Evolutionary conservation across 345 rosid genomes (phyloP).

Genomic region (Eucalyptus pauciflora): DNA sequence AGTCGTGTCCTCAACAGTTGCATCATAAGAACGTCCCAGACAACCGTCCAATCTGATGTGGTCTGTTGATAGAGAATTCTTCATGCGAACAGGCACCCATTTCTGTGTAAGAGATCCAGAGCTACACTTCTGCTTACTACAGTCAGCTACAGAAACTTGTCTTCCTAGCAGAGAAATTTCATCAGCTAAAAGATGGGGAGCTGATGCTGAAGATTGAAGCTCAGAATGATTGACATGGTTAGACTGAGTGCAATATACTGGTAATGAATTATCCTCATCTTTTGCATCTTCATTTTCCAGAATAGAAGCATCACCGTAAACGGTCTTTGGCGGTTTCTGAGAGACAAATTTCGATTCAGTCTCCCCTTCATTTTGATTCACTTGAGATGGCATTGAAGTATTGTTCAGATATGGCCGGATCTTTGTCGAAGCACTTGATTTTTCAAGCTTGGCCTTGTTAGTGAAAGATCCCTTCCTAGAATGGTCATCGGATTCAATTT

Average conservation of each 20-base stretch:
- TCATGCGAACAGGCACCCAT: conserved; percentile 36
- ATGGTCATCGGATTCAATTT: conserved; percentile 4
- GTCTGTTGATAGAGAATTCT: conserved; percentile 1
- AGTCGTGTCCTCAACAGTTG: neutral
- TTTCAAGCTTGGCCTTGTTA: conserved; percentile 5
- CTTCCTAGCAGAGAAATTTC: conserved; percentile 9
- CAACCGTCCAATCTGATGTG: neutral
- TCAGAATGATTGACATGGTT: neutral
- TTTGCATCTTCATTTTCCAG: neutral
- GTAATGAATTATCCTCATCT: neutral
- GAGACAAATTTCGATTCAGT: neutral
- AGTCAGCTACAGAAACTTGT: conserved; percentile 6
- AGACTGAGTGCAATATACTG: neutral
- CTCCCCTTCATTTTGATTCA: neutral
- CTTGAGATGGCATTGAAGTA: neutral
- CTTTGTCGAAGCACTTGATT: neutral
- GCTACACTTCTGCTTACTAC: conserved; percentile 15
- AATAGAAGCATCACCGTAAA: neutral
- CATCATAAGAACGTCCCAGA: neutral
- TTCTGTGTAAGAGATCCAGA: conserved; percentile 25
- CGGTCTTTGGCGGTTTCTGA: neutral
- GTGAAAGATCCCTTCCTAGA: conserved; percentile 8
- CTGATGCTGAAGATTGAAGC: neutral
- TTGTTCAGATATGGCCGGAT: neutral
- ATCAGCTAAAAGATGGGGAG: conserved; percentile 22